Evolutionary conservation across 352 stramenopile genomes (phyloP), one percentile per base, ranked within the genome.

Genomic region (Vaucheria bursata): DNA sequence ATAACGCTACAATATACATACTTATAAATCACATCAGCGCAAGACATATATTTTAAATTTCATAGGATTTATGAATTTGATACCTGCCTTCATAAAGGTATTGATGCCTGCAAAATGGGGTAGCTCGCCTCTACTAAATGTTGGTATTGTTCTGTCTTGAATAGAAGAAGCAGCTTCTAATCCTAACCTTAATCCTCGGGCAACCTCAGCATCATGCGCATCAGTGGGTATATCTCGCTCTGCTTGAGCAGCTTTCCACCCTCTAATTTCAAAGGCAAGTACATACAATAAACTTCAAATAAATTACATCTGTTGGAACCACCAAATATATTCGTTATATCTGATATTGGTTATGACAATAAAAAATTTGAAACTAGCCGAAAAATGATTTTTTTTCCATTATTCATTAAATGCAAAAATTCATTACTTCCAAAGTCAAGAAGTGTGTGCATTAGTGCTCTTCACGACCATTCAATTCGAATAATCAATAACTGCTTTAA

Each of bases 41-140:
- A 25, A 12, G 45, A 59, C 45, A 59, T 25, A 59, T 25, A 12
- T 12, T 18, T 25, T 18, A 59, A 59, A 59, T 59, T 25, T 18
- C 12, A 59, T 25, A 59, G 45, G 12, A 59, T 59, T 12, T 59
- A 25, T 12, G 45, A 12, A 12, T 25, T 25, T 71, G 65, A n/a
- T n/a, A 31, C 12, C 0, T 1, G 53, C 72, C 78, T 89, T 89
- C 25, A 89, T 65, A 77, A 89, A 89, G 0, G 86, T 89, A 59
- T 89, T 89, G 65, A 89, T 89, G 0, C 86, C 86, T 0, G 86
- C 86, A 75, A 88, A 89, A 53, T 89, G 86, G 33, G 86, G 86
- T 4, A 89, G 59, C 74, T 89, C 86, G 7, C 86, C 86, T 4
- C 86, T 32, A 18, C 73, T 84, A 75, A 89, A 89, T 7, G 86